phyloP scores from a whole-genome alignment of 2,329 filamentous ascomycete genomes.

The Cercospora sp. region DNA sequence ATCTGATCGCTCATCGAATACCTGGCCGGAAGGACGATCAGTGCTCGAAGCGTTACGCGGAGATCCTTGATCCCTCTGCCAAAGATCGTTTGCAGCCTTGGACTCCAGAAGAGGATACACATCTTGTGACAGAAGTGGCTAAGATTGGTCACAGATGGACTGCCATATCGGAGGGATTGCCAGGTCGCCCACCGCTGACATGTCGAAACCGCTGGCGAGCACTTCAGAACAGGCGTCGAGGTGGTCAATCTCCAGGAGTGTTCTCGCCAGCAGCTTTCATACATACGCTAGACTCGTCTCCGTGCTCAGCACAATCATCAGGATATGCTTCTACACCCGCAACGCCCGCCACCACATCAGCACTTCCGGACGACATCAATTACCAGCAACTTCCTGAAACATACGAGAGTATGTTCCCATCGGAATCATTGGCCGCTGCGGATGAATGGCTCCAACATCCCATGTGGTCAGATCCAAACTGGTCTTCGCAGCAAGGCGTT shows the following conservation, averaged over 20 bases:
- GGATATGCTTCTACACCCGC: neutral
- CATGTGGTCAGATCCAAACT: too few species aligned
- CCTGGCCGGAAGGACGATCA: neutral
- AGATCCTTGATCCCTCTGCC: neutral
- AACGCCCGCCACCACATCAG: neutral
- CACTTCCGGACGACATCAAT: too few species aligned
- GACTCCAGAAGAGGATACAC: neutral
- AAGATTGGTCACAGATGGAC: neutral
- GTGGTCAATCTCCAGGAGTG: neutral
- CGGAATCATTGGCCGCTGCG: too few species aligned
- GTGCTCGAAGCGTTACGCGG: neutral
- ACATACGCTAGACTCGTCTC: neutral
- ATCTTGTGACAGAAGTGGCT: neutral
- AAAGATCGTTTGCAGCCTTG: neutral
- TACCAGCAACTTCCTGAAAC: too few species aligned
- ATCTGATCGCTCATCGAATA: neutral
- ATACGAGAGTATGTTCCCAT: too few species aligned
- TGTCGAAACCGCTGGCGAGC: neutral
- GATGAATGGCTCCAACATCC: too few species aligned
- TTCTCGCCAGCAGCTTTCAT: neutral
- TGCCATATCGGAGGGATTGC: neutral
- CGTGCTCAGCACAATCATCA: neutral
- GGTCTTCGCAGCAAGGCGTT: too few species aligned
- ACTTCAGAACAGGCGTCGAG: neutral
- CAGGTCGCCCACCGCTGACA: neutral